phyloP scores from a whole-genome alignment of 371 early-diverging fungal species.

The Mucor ambiguus region DNA sequence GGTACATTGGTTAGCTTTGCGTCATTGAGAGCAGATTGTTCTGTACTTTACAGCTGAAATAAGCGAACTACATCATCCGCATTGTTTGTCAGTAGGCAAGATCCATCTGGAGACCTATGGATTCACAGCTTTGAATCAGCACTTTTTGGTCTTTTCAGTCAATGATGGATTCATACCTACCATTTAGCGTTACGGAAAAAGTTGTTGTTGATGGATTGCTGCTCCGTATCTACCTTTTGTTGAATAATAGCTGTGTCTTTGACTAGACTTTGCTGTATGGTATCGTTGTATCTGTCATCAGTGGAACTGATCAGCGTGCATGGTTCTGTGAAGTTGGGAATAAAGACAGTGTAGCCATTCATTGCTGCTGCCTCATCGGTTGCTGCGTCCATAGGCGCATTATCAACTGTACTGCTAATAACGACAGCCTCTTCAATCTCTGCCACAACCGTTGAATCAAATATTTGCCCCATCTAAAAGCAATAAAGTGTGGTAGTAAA shows the following conservation, averaged over 20 bases:
- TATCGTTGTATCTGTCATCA: slow-evolving; percentile 27
- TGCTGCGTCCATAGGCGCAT: not conserved
- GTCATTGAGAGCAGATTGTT: no score
- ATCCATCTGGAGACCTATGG: slow-evolving; percentile 70
- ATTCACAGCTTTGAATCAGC: not conserved
- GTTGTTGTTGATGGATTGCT: slow-evolving; percentile 27
- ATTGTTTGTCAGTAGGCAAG: slow-evolving; percentile 60
- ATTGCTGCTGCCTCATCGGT: not conserved
- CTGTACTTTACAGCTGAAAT: slow-evolving; percentile 50
- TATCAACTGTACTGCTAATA: not conserved
- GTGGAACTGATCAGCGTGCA: slow-evolving; percentile 30
- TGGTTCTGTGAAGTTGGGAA: slow-evolving; percentile 19
- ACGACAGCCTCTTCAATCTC: not conserved
- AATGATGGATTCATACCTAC: slow-evolving; percentile 6
- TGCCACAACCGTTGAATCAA: not conserved
- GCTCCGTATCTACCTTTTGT: slow-evolving; percentile 14
- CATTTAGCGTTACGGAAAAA: slow-evolving; percentile 46
- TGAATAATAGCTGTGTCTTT: slow-evolving; percentile 21
- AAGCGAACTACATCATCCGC: slow-evolving; percentile 63
- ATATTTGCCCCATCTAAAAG: not conserved
- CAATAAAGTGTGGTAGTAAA: not conserved
- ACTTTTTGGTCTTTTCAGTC: not conserved
- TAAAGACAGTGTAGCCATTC: slow-evolving; percentile 19
- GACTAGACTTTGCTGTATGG: slow-evolving; percentile 20
- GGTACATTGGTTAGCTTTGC: not conserved